phyloP scores from a whole-genome alignment of 306 rosid species.

The Lathyrus tuberosus region DNA sequence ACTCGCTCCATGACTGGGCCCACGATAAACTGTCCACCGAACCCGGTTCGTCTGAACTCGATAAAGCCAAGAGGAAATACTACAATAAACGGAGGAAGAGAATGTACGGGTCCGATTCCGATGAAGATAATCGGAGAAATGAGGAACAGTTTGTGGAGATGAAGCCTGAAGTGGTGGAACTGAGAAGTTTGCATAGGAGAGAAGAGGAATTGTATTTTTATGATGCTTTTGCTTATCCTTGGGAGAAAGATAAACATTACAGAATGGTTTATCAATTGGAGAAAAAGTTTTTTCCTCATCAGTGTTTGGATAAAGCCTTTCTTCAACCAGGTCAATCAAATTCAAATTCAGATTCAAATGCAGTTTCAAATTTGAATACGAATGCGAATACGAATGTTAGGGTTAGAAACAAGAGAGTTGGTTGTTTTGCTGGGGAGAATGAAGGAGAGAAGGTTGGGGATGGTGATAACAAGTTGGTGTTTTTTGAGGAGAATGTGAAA shows the following conservation, averaged over 20 bases:
- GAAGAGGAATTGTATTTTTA: constrained; percentile 86
- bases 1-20: constrained; percentile 65
- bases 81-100: constrained; percentile 76
- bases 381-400: not conserved
- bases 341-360: constrained; percentile 26
- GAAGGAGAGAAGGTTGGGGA: constrained; percentile 36
- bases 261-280: constrained; percentile 92
- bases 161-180: constrained; percentile 80
- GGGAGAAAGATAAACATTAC: constrained; percentile 96
- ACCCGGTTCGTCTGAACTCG: constrained; percentile 52
- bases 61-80: constrained; percentile 82
- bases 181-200: constrained; percentile 67
- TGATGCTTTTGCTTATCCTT: constrained; percentile 74
- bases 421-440: constrained; percentile 33
- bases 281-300: constrained; percentile 86
- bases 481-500: constrained; percentile 61
- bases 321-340: constrained; percentile 74
- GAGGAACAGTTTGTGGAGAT: constrained; percentile 70
- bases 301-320: constrained; percentile 83
- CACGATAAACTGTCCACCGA: constrained; percentile 58
- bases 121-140: constrained; percentile 48
- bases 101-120: constrained; percentile 86
- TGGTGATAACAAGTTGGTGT: constrained; percentile 56
- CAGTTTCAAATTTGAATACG: not conserved
- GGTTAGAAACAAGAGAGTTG: constrained; percentile 39